Conservation (phyloP, 345 rosid genomes). For the Populus simonii region DNA sequence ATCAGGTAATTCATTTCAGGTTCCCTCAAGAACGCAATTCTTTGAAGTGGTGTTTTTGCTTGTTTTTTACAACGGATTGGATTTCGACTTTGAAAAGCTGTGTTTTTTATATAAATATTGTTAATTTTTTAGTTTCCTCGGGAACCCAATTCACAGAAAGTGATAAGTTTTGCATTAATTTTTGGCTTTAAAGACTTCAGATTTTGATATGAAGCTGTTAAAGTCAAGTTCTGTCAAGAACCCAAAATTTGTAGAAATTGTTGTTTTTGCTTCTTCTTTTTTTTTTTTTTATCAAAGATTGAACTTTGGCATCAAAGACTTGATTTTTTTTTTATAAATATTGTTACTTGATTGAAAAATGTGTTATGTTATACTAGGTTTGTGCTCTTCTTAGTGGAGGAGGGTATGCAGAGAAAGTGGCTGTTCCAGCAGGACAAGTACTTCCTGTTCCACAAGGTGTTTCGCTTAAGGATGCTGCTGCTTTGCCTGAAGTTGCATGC, state of each 20-base stretch:
- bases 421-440: constrained; percentile 66
- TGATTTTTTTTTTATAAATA: neutral
- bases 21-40: neutral
- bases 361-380: constrained; percentile 35
- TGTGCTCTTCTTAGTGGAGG: constrained; percentile 93
- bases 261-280: neutral
- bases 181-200: neutral
- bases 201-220: neutral
- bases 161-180: neutral
- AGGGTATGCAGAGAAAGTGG: constrained; percentile 82
- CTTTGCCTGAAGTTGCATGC: constrained; percentile 85
- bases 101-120: neutral
- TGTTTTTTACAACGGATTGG: neutral
- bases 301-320: neutral
- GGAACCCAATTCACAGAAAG: neutral
- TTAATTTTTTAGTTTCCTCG: no score
- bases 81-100: neutral
- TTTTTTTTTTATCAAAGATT: neutral
- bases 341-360: neutral
- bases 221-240: neutral
- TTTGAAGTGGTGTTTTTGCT: neutral
- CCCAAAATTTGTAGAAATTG: neutral
- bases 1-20: constrained; percentile 45
- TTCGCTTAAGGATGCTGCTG: constrained; percentile 60
- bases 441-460: constrained; percentile 60